Conservation (phyloP, 164 flowering plant species). For the Berberis vulgaris region DNA sequence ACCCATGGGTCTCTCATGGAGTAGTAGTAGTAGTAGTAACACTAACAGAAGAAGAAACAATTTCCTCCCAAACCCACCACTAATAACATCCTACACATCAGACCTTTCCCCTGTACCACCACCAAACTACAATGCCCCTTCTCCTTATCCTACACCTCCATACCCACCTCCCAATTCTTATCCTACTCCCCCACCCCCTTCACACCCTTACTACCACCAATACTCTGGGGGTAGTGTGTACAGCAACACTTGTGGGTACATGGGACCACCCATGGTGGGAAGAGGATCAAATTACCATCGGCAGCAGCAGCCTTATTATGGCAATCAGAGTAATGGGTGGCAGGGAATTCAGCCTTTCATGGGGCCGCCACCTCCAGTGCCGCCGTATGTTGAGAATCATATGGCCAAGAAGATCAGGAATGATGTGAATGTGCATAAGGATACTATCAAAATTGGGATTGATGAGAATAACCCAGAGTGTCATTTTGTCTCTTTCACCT, state of each 20-base stretch:
- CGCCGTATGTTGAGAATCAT: conserved; percentile 59
- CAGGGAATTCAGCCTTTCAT: conserved; percentile 11
- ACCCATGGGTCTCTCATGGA: conserved; percentile 51
- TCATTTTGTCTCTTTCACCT: conserved; percentile 69
- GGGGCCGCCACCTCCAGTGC: conserved; percentile 21
- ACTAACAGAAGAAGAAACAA: conserved; percentile 23
- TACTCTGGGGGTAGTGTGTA: conserved; percentile 1
- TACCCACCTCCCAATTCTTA: conserved; percentile 10
- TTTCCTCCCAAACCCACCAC: conserved; percentile 12
- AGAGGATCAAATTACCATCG: no score
- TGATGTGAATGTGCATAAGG: conserved; percentile 81
- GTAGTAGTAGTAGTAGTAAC: conserved; percentile 11
- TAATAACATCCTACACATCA: conserved; percentile 14
- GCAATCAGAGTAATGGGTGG: conserved; percentile 7
- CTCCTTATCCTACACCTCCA: conserved; percentile 23
- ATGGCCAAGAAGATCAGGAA: conserved; percentile 68
- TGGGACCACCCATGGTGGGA: no score
- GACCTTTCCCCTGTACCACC: conserved; percentile 13
- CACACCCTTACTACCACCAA: conserved; percentile 13
- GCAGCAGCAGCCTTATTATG: no score
- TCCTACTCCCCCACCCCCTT: conserved; percentile 14
- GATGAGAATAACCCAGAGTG: conserved; percentile 65
- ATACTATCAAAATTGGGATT: conserved; percentile 48
- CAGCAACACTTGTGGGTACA: no score
- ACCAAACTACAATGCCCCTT: conserved; percentile 11